These are phyloP conservation scores for Beauveria australis DNA, from an alignment of 2,329 filamentous ascomycete species.

Conservation along the genomic window DNA sequence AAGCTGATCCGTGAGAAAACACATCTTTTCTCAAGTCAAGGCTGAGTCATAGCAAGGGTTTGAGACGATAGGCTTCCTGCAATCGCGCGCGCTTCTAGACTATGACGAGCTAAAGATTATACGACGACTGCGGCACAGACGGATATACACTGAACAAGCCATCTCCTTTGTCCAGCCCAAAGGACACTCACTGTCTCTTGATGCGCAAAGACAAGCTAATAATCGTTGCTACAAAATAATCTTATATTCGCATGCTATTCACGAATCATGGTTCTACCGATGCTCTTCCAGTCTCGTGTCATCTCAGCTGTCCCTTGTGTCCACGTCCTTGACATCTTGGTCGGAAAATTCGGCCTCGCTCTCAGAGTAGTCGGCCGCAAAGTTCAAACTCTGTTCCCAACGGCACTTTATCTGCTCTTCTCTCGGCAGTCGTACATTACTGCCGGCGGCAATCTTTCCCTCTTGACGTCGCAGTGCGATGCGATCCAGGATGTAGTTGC, in stretches of 20 bases:
- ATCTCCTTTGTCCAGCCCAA: background rate
- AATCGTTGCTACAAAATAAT: too few species aligned
- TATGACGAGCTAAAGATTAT: background rate
- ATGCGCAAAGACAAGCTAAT: too few species aligned
- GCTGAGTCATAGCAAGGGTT: too few species aligned
- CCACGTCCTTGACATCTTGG: background rate
- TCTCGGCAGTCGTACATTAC: background rate
- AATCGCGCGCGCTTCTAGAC: too few species aligned
- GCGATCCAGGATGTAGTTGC: constrained; percentile 9
- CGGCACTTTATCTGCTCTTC: background rate
- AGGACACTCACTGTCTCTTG: too few species aligned
- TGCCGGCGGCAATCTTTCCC: background rate
- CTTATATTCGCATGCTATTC: too few species aligned
- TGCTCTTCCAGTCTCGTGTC: too few species aligned
- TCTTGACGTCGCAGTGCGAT: constrained; percentile 1
- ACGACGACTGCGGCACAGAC: background rate
- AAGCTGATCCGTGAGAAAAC: too few species aligned
- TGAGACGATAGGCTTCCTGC: too few species aligned
- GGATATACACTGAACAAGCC: background rate
- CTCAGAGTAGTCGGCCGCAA: constrained; percentile 8
- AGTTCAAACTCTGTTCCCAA: background rate
- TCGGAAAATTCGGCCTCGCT: constrained; percentile 9
- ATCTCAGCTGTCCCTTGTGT: background rate
- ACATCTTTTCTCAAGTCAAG: too few species aligned
- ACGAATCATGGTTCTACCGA: too few species aligned